Evolutionary conservation across 1,284 basidiomycete genomes (phyloP), one percentile per base, ranked within the genome.

Genomic region (Tremellales sp.): DNA sequence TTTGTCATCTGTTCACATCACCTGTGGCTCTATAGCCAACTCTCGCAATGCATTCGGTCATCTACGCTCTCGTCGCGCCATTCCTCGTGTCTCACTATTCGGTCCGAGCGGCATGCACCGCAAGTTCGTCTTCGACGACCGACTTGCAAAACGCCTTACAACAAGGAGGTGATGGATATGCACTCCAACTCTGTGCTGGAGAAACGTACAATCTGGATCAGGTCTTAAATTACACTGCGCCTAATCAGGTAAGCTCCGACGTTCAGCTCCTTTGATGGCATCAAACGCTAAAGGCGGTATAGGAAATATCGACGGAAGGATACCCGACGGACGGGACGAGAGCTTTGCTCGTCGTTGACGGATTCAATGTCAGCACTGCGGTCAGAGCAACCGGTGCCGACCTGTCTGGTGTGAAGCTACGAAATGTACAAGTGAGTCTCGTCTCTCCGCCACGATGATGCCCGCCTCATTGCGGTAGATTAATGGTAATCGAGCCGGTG

Each of bases 241-340:
- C 80, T 0, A 75, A 82, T 25, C 70, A 69, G 60, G 67, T 67
- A 43, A 50, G 65, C n/a, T n/a, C n/a, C n/a, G n/a, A n/a, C n/a
- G n/a, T n/a, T 49, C 11, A 40, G 11, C 10, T 40, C 10, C 15
- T 21, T 7, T 21, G 39, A 13, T 22, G 19, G 39, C 39, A 40
- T 23, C 17, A 12, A 39, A 19, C 19, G 24, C 26, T 39, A 22
- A 27, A n/a, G n/a, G n/a, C n/a, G 22, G 17, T 12, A 58, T 83
- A 89, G 72, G 87, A 89, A 70, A 88, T 89, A 41, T 85, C 81
- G 57, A 89, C 87, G 0, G 64, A 77, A 4, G 85, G 85, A 12
- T 86, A 87, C 56, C 87, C 87, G 0, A 81, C 78, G 0, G 81
- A 75, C 29, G 67, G 73, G 33, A 70, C 71, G 3, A 75, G 83